Base-by-base conservation (phyloP, 495 filamentous ascomycete genomes). In the Xylaria palmicola region DNA sequence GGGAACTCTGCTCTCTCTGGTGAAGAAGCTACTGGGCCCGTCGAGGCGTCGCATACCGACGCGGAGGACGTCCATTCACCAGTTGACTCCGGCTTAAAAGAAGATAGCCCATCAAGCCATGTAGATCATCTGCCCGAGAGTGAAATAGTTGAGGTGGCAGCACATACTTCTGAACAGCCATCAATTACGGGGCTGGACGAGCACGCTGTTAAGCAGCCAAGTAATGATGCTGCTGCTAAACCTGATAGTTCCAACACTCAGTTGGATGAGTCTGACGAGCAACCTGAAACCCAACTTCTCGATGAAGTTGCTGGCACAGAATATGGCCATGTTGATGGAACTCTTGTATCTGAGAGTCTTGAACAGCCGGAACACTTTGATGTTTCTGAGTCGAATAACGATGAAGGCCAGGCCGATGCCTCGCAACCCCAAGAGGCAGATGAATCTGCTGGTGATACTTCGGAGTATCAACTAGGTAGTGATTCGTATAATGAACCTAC, bases 401-500 rank as follows among this genome's bases (percentile, higher is more conserved):
- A 59, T 27, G 24, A 43, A 50, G 47, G 52, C 26, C 36, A 52
- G 12, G 48, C 37, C 43, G 47, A 60, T 44, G 10, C 19, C 13
- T 59, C 27, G 34, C 56, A 34, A 17, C 34, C 34, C 20, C 36
- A 39, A 24, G 43, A 60, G 34, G 57, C 19, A 36, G 47, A 20
- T 36, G 36, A 60, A 44, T 44, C 34, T 19, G 59, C 59, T 45
- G 57, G 44, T 44, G 47, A 52, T 52, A 17, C 47, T 29, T 43
- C 47, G 6, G 47, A 52, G 22, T 52, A 43, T 44, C 57, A 41
- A 30, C 12, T 40, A 51, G 34, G 43, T 39, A 43, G 1, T 41
- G 45, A 30, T 32, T 37, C n/a, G 36, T 41, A 52, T 52, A n/a
- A 13, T 17, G 57, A 74, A 37, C 44, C 75, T 27, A 61, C 74